Conservation (phyloP, 331 rosid species). For the Cydonia oblonga region DNA sequence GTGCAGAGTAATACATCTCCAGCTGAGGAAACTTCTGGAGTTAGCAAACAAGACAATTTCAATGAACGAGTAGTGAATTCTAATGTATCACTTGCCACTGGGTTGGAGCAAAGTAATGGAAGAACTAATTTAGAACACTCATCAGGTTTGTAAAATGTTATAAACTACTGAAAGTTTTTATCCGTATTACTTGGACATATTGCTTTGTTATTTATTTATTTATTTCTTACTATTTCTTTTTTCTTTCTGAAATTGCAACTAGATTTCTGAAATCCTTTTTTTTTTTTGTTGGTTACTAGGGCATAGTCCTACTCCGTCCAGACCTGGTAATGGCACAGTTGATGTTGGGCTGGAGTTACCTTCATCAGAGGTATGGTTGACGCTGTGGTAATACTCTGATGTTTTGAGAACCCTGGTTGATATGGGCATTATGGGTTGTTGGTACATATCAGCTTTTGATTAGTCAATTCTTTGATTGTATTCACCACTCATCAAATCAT, state of each 20-base stretch:
- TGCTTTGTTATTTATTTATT: neutral
- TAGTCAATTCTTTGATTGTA: neutral
- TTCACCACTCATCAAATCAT: neutral
- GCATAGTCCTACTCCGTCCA: constrained; percentile 38
- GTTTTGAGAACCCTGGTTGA: neutral
- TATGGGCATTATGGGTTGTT: neutral
- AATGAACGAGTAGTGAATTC: constrained; percentile 42
- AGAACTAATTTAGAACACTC: constrained; percentile 42
- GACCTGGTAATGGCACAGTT: constrained; percentile 42
- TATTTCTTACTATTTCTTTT: constrained; percentile 8
- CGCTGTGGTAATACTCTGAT: neutral
- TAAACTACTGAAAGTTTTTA: constrained; percentile 11
- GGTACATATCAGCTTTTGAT: neutral
- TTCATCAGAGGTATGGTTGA: constrained; percentile 60
- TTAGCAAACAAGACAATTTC: constrained; percentile 49
- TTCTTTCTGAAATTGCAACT: constrained; percentile 13
- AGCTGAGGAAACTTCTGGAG: constrained; percentile 56
- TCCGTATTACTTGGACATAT: constrained; percentile 1
- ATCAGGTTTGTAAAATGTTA: constrained; percentile 51
- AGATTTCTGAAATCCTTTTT: constrained; percentile 25
- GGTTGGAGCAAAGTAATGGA: constrained; percentile 56
- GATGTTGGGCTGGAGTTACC: constrained; percentile 56
- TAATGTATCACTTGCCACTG: constrained; percentile 36
- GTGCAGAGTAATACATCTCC: constrained; percentile 29
- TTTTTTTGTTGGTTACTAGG: constrained; percentile 32